Conservation (phyloP, 2,329 filamentous ascomycete species). For the Lachnellula hyalina region DNA sequence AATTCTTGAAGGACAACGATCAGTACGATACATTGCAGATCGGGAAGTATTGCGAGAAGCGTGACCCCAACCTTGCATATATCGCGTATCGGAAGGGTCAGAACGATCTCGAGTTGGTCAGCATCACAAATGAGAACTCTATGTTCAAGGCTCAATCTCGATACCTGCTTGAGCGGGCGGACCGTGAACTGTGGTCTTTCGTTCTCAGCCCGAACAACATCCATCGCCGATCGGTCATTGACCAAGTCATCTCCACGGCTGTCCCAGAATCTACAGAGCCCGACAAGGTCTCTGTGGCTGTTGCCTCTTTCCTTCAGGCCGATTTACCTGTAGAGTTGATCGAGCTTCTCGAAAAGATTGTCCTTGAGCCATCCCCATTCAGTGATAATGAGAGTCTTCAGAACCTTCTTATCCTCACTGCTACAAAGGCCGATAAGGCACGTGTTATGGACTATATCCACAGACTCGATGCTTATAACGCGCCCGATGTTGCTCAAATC, state of each 20-base stretch:
- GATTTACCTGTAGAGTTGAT: slow-evolving; percentile 93
- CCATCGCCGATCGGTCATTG: slow-evolving; percentile 85
- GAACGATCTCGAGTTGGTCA: slow-evolving; percentile 94
- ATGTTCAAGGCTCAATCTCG: slow-evolving; percentile 99
- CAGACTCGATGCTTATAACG: slow-evolving; percentile 79
- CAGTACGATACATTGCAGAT: slow-evolving; percentile 89
- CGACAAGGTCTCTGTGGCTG: slow-evolving; percentile 89
- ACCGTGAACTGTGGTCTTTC: slow-evolving; percentile 88
- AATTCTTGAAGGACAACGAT: slow-evolving; percentile 95
- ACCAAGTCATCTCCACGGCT: slow-evolving; percentile 93
- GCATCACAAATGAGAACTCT: slow-evolving; percentile 98
- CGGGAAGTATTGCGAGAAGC: slow-evolving; percentile 98
- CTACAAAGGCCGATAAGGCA: slow-evolving; percentile 91
- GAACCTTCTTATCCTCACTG: slow-evolving; percentile 93
- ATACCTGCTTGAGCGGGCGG: slow-evolving; percentile 86
- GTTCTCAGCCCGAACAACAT: slow-evolving; percentile 95
- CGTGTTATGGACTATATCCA: slow-evolving; percentile 97
- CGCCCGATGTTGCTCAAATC: slow-evolving; percentile 86
- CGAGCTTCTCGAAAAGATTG: slow-evolving; percentile 97
- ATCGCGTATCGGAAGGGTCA: slow-evolving; percentile 96
- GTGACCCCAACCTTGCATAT: slow-evolving; percentile 74
- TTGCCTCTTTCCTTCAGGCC: slow-evolving; percentile 84
- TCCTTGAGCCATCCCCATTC: slow-evolving; percentile 98
- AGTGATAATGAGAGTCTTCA: slow-evolving; percentile 96
- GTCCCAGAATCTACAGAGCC: slow-evolving; percentile 91